Evolutionary conservation across 2,329 filamentous ascomycete genomes (phyloP), one percentile per base, ranked within the genome.

Genomic region (Penicillium sp.): DNA sequence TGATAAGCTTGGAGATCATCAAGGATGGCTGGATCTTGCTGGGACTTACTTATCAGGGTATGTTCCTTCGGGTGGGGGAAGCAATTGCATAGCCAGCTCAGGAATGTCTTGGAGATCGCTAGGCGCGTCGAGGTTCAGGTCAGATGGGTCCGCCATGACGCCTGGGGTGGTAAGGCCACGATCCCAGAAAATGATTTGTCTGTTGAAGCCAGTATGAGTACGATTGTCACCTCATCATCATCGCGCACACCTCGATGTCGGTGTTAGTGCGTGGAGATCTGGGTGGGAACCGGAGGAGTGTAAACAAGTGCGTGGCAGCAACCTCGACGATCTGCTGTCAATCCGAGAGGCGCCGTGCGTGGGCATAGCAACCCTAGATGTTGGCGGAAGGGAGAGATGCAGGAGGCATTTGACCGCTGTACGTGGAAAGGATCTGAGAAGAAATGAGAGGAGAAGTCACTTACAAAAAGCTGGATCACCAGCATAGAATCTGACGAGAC

Each of bases 21-120:
- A 49, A 52, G 19, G n/a, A 45, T 19, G n/a, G 25, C 8, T 38
- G 35, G 22, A 49, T 22, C 8, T 55, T 26, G 25, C 5, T 22
- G 30, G 26, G 16, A 68, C 73, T 70, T 52, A 77, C 76, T 76
- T 78, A 60, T 80, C 78, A 63, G 78, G 78, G 68, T 75, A 80
- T 30, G 77, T 78, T n/a, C 75, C 76, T 67, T 79, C 77, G 1
- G 76, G 76, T 16, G 78, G 78, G 2, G 77, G 76, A 33, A 78
- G 57, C 57, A 79, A 68, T 68, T 79, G 75, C 71, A 79, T 78
- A 14, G 74, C 72, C 64, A 78, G 66, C 43, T 80, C 78, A 55
- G 78, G 76, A 67, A 80, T 79, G 68, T 79, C 78, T 64, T 79
- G 76, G 62, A 79, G 76, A 64, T 80, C 78, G 68, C 78, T 79